Conservation (phyloP, 768 basidiomycete genomes). For the Pisolithus orientalis region DNA sequence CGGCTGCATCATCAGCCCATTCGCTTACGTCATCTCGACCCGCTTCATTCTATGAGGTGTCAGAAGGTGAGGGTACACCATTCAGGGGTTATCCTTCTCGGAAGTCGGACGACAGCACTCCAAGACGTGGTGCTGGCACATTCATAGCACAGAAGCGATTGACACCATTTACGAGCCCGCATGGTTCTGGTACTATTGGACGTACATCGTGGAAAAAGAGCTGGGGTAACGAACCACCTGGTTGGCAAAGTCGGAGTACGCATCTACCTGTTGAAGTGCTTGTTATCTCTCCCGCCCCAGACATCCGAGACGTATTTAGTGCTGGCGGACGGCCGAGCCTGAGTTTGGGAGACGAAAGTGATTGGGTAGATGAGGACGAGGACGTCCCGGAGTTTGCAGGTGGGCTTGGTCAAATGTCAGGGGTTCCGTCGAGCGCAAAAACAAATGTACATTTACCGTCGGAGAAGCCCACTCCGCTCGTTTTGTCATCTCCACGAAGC, state of each 20-base stretch:
- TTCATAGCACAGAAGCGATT: conserved; percentile 80
- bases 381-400: conserved; percentile 67
- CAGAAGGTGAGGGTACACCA: conserved; percentile 64
- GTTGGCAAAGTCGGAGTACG: conserved; percentile 64
- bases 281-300: conserved; percentile 48
- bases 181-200: conserved; percentile 41
- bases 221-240: conserved; percentile 84
- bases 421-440: conserved; percentile 21
- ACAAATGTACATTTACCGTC: conserved; percentile 17
- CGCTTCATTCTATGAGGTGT: conserved; percentile 70
- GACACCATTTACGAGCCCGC: conserved; percentile 63
- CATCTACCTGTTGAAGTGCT: conserved; percentile 74
- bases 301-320: conserved; percentile 78
- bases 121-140: conserved; percentile 42
- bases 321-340: conserved; percentile 42
- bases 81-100: conserved; percentile 44
- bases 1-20: conserved; percentile 70
- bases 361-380: conserved; percentile 88
- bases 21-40: conserved; percentile 74
- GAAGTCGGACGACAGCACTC: conserved; percentile 43
- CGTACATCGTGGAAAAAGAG: conserved; percentile 85
- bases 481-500: conserved; percentile 41
- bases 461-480: conserved; percentile 38
- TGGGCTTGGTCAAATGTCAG: conserved; percentile 60
- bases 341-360: conserved; percentile 68